phyloP scores from a whole-genome alignment of 78 protist genomes.

The Blattamonas nauphoetae region DNA sequence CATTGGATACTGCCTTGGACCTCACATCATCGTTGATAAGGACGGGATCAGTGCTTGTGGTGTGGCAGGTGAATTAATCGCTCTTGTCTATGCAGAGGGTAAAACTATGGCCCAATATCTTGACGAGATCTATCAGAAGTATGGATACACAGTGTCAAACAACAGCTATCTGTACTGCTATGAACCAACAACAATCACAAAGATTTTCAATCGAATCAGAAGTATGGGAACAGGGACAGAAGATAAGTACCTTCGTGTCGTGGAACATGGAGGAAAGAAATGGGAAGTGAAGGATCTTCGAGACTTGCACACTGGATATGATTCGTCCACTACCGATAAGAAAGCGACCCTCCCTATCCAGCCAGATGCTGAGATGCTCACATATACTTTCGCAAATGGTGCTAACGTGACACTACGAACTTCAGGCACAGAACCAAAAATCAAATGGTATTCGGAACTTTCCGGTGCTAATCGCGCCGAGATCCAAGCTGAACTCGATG shows the following conservation, averaged over 20 bases:
- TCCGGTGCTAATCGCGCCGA: neutral
- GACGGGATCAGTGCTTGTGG: slow-evolving; percentile 86
- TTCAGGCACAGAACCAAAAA: slow-evolving; percentile 96
- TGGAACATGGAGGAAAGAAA: neutral
- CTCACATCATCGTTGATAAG: slow-evolving; percentile 71
- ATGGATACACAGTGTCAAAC: slow-evolving; percentile 24
- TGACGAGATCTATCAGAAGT: neutral
- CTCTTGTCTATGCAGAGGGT: neutral
- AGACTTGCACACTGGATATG: slow-evolving; percentile 20
- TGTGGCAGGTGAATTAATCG: slow-evolving; percentile 64
- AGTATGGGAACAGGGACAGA: neutral
- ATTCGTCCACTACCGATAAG: slow-evolving; percentile 35
- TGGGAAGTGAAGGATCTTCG: neutral
- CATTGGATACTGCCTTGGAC: slow-evolving; percentile 59
- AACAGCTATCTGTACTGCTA: slow-evolving; percentile 66
- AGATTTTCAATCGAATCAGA: slow-evolving; percentile 36
- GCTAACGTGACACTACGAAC: slow-evolving; percentile 79
- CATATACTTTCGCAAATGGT: slow-evolving; percentile 78
- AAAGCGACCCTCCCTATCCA: slow-evolving; percentile 40
- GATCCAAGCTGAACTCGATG: neutral
- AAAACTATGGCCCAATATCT: neutral
- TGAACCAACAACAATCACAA: slow-evolving; percentile 47
- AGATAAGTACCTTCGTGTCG: neutral
- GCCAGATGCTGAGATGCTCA: slow-evolving; percentile 68
- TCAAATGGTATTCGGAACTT: slow-evolving; percentile 73